A percentile compares a stretch with the other conserved stretches of the same genome.
Conservation (phyloP, 1,139 yeast genomes). For the Scheffersomyces lignicola region DNA sequence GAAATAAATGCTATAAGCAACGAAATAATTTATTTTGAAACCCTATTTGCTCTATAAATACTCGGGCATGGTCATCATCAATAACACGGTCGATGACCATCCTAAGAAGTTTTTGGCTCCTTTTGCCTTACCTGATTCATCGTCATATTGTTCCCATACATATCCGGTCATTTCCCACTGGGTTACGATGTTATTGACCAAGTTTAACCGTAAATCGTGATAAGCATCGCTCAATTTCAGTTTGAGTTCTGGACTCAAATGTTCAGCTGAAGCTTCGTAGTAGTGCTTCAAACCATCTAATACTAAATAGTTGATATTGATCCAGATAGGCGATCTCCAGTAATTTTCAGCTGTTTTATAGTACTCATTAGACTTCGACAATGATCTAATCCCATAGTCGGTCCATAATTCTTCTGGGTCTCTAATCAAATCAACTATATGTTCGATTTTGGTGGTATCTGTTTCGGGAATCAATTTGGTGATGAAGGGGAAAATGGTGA, state of each 20-base stretch:
- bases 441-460: slow-evolving; percentile 49
- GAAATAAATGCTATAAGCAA: no score
- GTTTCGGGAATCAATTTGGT: slow-evolving; percentile 61
- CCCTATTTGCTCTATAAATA: slow-evolving; percentile 16
- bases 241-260: slow-evolving; percentile 30
- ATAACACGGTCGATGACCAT: slow-evolving; percentile 84
- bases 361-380: slow-evolving; percentile 64
- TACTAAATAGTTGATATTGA: slow-evolving; percentile 82
- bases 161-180: slow-evolving; percentile 78
- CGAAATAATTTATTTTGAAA: background rate
- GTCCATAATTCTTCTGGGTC: slow-evolving; percentile 80
- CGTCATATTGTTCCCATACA: slow-evolving; percentile 91
- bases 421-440: slow-evolving; percentile 55
- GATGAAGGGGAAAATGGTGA: slow-evolving; percentile 82
- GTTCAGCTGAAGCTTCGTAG: slow-evolving; percentile 17
- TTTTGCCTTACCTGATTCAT: slow-evolving; percentile 67
- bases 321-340: slow-evolving; percentile 97
- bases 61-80: slow-evolving; percentile 81
- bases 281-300: slow-evolving; percentile 71
- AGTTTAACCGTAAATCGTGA: slow-evolving; percentile 56
- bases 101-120: slow-evolving; percentile 92
- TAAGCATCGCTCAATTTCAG: slow-evolving; percentile 46
- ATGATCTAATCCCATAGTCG: slow-evolving; percentile 75
- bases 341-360: slow-evolving; percentile 86
- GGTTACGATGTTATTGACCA: slow-evolving; percentile 65